Evolutionary conservation across 345 rosid genomes (phyloP), one percentile per base, ranked within the genome.

Genomic region (Eucalyptus cloeziana): DNA sequence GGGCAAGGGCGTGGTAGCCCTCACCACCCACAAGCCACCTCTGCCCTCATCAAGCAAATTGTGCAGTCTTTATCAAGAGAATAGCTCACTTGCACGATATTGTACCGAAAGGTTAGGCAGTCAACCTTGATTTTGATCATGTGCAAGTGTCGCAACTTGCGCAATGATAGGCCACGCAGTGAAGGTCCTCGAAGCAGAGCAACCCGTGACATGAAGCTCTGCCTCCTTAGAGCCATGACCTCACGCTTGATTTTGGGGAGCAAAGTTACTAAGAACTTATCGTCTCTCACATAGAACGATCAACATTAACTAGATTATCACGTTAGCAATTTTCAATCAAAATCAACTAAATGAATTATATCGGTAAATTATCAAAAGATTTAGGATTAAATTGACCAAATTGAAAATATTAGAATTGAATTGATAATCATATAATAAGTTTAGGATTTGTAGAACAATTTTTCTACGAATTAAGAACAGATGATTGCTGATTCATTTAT

Each of bases 131-230:
- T 56, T 24, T 56, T 56, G 30, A 56, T 56, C 62, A 22, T 56
- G 62, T 24, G 30, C 30, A 56, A 56, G 5, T 24, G 62, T 56
- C 30, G 30, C 62, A 56, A 21, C 27, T 56, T 56, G 62, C 62
- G 1, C 30, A 1, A 56, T 0, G 27, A 56, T 21, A 56, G 30
- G 27, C 27, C 30, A 56, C 6, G 1, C 30, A 4, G 2, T 7
- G 62, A 24, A 56, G 62, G 62, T 56, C 62, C 2, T 24, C 12
- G 0, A 24, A 56, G 13, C 1, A 56, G 2, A 24, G 62, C 62
- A 56, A 56, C 62, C 3, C 6, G 6, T 10, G 13, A 56, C 62
- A 56, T 10, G 62, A 56, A 56, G 30, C 62, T 56, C 62, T 24
- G 13, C 6, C 62, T 56, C 62, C 30, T 22, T 56, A 56, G 30